Evolutionary conservation across 768 basidiomycete genomes (phyloP).

Genomic region (Pleurotus tuber-regium): DNA sequence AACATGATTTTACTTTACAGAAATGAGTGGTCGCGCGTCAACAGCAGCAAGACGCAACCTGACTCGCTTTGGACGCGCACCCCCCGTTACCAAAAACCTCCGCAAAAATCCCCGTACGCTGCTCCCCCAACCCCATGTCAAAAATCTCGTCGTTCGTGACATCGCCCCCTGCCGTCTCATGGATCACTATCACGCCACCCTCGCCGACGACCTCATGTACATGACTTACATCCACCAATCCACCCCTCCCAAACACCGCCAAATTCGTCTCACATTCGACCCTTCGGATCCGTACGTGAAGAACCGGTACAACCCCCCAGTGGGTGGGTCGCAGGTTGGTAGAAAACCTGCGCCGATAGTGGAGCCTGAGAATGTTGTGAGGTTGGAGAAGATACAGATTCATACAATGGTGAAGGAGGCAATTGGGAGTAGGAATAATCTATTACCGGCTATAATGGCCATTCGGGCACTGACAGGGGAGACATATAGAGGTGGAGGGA

Average conservation of each 20-base stretch:
- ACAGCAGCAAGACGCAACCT: conserved; percentile 20
- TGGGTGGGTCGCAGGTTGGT: conserved; percentile 68
- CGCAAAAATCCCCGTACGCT: conserved; percentile 44
- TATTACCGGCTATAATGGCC: conserved; percentile 86
- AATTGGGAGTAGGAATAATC: conserved; percentile 60
- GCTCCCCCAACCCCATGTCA: conserved; percentile 73
- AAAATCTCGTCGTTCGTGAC: conserved; percentile 59
- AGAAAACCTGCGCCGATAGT: conserved; percentile 66
- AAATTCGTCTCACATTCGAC: conserved; percentile 69
- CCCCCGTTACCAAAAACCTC: conserved; percentile 42
- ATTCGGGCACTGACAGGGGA: conserved; percentile 87
- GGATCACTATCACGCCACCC: conserved; percentile 81
- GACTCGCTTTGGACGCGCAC: conserved; percentile 53
- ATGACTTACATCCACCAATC: conserved; percentile 85
- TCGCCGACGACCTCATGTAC: conserved; percentile 91
- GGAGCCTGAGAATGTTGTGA: conserved; percentile 66
- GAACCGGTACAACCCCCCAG: conserved; percentile 71
- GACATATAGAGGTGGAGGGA: conserved; percentile 69
- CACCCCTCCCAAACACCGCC: conserved; percentile 48
- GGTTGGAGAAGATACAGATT: conserved; percentile 80
- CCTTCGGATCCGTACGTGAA: conserved; percentile 80
- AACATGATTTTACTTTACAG: too few relatives aligned
- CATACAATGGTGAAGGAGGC: conserved; percentile 88
- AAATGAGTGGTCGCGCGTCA: not conserved
- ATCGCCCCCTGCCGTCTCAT: conserved; percentile 70